These are phyloP conservation scores for Claviceps maximensis DNA, from an alignment of 2,329 filamentous ascomycete genomes.

Conservation along the genomic window DNA sequence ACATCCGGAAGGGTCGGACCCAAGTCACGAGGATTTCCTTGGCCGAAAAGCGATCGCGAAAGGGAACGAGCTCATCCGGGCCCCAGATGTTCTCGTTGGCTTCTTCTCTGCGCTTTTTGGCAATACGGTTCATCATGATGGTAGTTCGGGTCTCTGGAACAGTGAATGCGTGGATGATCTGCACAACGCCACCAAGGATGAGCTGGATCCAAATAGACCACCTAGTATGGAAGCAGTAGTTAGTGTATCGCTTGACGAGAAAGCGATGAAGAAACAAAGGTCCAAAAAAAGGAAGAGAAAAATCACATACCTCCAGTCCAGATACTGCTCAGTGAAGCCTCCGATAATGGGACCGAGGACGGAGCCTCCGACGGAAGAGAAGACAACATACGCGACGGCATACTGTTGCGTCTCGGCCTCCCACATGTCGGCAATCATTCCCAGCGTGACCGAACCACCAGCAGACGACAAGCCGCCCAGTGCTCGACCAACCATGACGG, in stretches of 20 bases:
- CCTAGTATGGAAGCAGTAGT: slow-evolving; percentile 8
- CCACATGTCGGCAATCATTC: slow-evolving; percentile 65
- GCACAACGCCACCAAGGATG: slow-evolving; percentile 60
- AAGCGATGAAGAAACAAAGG: no score
- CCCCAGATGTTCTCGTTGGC: slow-evolving; percentile 52
- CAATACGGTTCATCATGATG: slow-evolving; percentile 66
- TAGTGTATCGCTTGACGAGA: no score
- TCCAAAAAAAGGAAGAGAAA: neutral
- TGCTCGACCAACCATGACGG: slow-evolving; percentile 56
- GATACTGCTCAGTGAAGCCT: slow-evolving; percentile 56
- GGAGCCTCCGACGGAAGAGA: slow-evolving; percentile 67
- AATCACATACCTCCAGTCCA: slow-evolving; percentile 45
- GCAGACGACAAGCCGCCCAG: slow-evolving; percentile 59
- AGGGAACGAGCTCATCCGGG: slow-evolving; percentile 55
- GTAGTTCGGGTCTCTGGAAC: slow-evolving; percentile 70
- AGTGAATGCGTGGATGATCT: slow-evolving; percentile 50
- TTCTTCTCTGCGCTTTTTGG: slow-evolving; percentile 55
- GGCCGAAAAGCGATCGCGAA: slow-evolving; percentile 42
- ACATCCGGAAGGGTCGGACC: slow-evolving; percentile 58
- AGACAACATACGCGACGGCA: slow-evolving; percentile 63
- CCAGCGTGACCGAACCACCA: slow-evolving; percentile 59
- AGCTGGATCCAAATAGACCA: slow-evolving; percentile 77
- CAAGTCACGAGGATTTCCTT: slow-evolving; percentile 44
- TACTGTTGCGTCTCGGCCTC: slow-evolving; percentile 60
- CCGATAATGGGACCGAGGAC: slow-evolving; percentile 68